Evolutionary conservation across 129 eudicot genomes (phyloP).

Genomic region (Silybum marianum): DNA sequence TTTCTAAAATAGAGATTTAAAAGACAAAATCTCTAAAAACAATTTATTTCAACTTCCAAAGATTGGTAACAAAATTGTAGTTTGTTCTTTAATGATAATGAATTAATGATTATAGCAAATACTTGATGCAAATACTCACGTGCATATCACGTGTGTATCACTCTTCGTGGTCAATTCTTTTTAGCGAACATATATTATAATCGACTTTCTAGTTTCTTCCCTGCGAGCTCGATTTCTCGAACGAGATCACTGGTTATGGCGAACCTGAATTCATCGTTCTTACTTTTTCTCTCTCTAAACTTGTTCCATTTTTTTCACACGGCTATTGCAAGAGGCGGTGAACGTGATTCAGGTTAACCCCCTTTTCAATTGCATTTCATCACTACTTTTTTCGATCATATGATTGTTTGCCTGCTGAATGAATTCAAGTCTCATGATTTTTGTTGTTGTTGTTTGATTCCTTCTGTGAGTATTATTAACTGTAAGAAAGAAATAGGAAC

Average conservation of each 20-base stretch:
- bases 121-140: not conserved
- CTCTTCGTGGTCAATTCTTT: not conserved
- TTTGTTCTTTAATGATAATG: no score
- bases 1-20: no score
- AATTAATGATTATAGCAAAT: no score
- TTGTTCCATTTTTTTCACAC: slow-evolving; percentile 43
- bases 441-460: not conserved
- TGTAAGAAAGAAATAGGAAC: not conserved
- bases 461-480: not conserved
- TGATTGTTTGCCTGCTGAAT: slow-evolving; percentile 3
- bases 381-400: slow-evolving; percentile 13
- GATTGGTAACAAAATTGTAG: no score
- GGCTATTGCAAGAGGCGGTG: slow-evolving; percentile 57
- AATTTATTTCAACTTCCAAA: no score
- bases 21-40: no score
- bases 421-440: not conserved
- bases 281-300: slow-evolving; percentile 47
- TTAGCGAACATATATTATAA: not conserved
- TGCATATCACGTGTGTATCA: not conserved
- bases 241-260: slow-evolving; percentile 25
- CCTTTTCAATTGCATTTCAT: not conserved
- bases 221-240: slow-evolving; percentile 26
- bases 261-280: slow-evolving; percentile 29
- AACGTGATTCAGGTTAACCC: slow-evolving; percentile 48
- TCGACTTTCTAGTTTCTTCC: not conserved